Evolutionary conservation across 129 eudicot genomes (phyloP).

Genomic region (Smallanthus sonchifolius): DNA sequence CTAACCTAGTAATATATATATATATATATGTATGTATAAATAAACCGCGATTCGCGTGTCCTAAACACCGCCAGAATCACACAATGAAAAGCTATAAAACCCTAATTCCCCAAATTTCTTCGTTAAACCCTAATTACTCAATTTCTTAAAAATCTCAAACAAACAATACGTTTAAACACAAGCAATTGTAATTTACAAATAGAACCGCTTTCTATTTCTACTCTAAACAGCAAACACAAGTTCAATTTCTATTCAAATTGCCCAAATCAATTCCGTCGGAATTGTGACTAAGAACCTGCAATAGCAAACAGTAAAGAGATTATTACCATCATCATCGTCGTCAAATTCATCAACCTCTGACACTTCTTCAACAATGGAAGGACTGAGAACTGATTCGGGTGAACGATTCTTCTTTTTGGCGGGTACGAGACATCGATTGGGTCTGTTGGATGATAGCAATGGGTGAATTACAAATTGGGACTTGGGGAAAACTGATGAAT

Average conservation of each 20-base stretch:
- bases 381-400: constrained; percentile 41
- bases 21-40: too few relatives aligned
- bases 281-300: neutral
- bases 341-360: constrained; percentile 45
- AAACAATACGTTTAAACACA: too few relatives aligned
- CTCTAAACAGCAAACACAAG: too few relatives aligned
- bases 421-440: constrained; percentile 10
- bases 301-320: neutral
- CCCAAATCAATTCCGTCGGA: neutral
- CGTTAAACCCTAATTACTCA: constrained; percentile 2
- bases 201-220: too few relatives aligned
- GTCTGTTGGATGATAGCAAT: constrained; percentile 8
- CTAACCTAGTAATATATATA: too few relatives aligned
- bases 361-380: constrained; percentile 54
- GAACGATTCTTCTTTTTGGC: constrained; percentile 51
- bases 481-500: constrained; percentile 13
- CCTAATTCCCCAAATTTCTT: neutral
- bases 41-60: too few relatives aligned
- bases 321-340: constrained; percentile 25
- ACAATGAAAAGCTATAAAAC: neutral
- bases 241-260: neutral
- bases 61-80: neutral
- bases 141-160: too few relatives aligned
- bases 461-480: constrained; percentile 20
- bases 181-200: too few relatives aligned